phyloP scores from a whole-genome alignment of 108 stramenopile species.

The Stephanodiscus triporus region DNA sequence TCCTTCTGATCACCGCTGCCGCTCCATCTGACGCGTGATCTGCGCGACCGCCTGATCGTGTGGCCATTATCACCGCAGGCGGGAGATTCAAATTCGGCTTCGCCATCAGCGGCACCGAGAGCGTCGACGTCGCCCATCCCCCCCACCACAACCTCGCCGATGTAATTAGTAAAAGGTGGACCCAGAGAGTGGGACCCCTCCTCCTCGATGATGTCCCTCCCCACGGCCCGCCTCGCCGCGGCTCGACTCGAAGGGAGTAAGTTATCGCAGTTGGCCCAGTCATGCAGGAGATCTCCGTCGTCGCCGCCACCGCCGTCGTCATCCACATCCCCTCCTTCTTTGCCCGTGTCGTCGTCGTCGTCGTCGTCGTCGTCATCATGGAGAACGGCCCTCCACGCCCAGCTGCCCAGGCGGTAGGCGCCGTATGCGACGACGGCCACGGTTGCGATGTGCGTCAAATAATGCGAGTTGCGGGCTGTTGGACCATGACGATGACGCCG shows the following conservation, averaged over 20 bases:
- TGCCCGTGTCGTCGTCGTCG: background rate
- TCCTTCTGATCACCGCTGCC: conserved; percentile 10
- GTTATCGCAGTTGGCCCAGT: conserved; percentile 11
- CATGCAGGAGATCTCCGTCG: conserved; percentile 13
- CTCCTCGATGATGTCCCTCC: background rate
- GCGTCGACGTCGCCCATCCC: background rate
- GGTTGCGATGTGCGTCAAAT: background rate
- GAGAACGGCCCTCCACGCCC: conserved; percentile 4
- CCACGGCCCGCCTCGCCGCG: background rate
- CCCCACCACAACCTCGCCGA: background rate
- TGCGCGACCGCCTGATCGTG: conserved; percentile 19
- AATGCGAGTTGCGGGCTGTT: background rate
- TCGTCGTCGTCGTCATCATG: background rate
- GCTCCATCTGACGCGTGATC: conserved; percentile 40
- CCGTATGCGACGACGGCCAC: conserved; percentile 1
- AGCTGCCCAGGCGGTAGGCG: conserved; percentile 9
- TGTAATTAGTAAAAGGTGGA: too few species aligned
- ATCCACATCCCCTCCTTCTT: conserved; percentile 4
- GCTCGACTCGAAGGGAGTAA: too few species aligned
- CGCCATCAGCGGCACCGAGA: background rate
- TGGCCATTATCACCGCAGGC: too few species aligned
- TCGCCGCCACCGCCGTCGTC: conserved; percentile 8
- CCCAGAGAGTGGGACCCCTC: background rate
- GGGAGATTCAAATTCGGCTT: background rate
- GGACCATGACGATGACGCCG: background rate